Evolutionary conservation across 352 stramenopile genomes (phyloP), one percentile per base, ranked within the genome.

Genomic region (Phytophthora kernoviae): DNA sequence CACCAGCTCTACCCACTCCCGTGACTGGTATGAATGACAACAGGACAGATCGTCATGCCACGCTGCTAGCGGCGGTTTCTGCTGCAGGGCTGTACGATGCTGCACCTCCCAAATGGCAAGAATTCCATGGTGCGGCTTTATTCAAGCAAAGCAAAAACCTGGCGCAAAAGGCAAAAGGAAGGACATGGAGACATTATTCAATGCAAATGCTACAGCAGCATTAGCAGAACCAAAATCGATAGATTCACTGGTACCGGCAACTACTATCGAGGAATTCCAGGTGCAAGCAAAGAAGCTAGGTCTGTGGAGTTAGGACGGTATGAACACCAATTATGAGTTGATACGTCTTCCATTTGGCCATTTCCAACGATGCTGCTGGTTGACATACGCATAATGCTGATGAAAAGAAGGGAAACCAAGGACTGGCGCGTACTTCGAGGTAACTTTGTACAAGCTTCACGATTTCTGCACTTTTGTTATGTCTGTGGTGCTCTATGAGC

Each of bases 201-300:
- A 36, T n/a, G n/a, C 22, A 4, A 47, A 37, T 15, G 18, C 14
- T 1, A 41, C 51, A 8, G n/a, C 21, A 2, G 22, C 50, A 11
- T 20, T 39, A 27, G 58, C 50, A 12, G 47, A 70, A 20, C 39
- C 50, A 24, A 68, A 47, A 17, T 30, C 33, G 22, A 36, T 30
- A 15, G 14, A 27, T 49, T 27, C n/a, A 1, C 32, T 58, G 18
- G 27, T 51, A 2, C 7, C 24, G 14, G 41, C 49, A 14, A 58
- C 61, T 9, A 68, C 44, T 0, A 68, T 84, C 24, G 61, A 74
- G 18, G 71, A 75, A 21, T 67, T 84, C n/a, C 71, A 71, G 43
- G 42, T 49, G 24, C 74, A 77, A 22, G 71, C 71, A 0, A 79
- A 75, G 27, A 61, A 68, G n/a, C 57, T 84, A 7, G 71, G 74